Evolutionary conservation across 2,329 filamentous ascomycete genomes (phyloP), one percentile per base, ranked within the genome.

Genomic region (Colletotrichum trifolii): DNA sequence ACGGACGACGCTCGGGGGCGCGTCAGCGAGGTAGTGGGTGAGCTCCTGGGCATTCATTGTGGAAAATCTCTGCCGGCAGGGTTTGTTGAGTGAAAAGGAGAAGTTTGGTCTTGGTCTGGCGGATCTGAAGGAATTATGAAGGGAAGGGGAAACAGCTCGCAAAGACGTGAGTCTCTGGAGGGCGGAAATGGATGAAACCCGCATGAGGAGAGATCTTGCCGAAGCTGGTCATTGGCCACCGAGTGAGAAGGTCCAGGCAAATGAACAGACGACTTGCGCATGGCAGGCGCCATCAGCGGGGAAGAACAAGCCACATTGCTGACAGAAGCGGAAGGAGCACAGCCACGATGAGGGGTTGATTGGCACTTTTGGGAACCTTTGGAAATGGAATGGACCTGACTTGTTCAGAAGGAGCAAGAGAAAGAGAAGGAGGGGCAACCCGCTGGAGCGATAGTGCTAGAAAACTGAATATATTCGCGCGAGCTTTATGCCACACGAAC

Each of bases 11-110:
- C 90, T 91, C 1, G 96, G 96, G 49, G 96, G 96, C 69, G 91
- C 90, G 78, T 99, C 96, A 50, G 96, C 94, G 67, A 97, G 86
- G 77, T 97, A 97, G 75, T 97, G 91, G 76, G 83, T 82, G 68
- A 89, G 81, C 69, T 89, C 87, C 70, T 85, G 78, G 63, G 85
- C 78, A 71, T 88, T 82, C 86, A 90, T 89, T 69, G 76, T 81
- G 52, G 71, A 73, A 66, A 68, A 68, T 67, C 65, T 67, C 60
- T 68, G 67, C 61, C 67, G 53, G 52, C 50, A 61, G 48, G 60
- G 35, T 52, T 53, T 48, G 17, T 47, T 46, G 39, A 61, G 45
- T 33, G 55, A 13, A 43, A 59, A 53, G 35, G 56, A 43, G 13
- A 54, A 52, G 36, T 53, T 40, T 49, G 54, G 12, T 56, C 49